These are phyloP conservation scores for Themeda triandra DNA, from an alignment of 176 grass and related monocot species.

Conservation along the genomic window DNA sequence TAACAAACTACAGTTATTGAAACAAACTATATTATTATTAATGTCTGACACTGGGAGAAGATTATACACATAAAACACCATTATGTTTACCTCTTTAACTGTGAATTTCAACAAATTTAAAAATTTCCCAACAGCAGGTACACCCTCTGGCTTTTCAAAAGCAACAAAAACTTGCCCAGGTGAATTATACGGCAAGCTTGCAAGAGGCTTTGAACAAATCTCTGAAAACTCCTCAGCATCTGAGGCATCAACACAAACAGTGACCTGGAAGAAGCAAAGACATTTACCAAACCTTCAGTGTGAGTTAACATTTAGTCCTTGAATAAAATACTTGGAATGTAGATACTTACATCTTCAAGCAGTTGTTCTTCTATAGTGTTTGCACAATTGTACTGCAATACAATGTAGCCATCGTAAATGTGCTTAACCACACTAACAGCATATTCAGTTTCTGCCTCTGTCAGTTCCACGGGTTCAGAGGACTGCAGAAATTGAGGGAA, in stretches of 20 bases:
- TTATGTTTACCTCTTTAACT: constrained; percentile 76
- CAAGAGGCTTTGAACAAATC: constrained; percentile 69
- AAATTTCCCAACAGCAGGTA: constrained; percentile 73
- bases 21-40: not conserved
- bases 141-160: constrained; percentile 84
- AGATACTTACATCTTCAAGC: constrained; percentile 72
- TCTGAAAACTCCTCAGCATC: constrained; percentile 87
- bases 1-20: constrained; percentile 17
- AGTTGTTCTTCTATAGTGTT: constrained; percentile 89
- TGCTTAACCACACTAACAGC: constrained; percentile 91
- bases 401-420: constrained; percentile 68
- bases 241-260: constrained; percentile 74
- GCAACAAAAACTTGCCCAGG: constrained; percentile 91
- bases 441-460: constrained; percentile 95
- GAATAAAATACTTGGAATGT: constrained; percentile 24
- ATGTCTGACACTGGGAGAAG: not conserved
- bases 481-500: constrained; percentile 49
- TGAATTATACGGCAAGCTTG: constrained; percentile 69
- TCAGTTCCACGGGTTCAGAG: constrained; percentile 80
- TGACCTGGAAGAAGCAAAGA: constrained; percentile 57
- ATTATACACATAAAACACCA: not conserved
- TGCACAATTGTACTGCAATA: constrained; percentile 95
- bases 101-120: constrained; percentile 84
- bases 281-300: constrained; percentile 18
- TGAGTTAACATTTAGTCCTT: constrained; percentile 5